Conservation (phyloP, 345 rosid species). For the Streptanthus diversifolius region DNA sequence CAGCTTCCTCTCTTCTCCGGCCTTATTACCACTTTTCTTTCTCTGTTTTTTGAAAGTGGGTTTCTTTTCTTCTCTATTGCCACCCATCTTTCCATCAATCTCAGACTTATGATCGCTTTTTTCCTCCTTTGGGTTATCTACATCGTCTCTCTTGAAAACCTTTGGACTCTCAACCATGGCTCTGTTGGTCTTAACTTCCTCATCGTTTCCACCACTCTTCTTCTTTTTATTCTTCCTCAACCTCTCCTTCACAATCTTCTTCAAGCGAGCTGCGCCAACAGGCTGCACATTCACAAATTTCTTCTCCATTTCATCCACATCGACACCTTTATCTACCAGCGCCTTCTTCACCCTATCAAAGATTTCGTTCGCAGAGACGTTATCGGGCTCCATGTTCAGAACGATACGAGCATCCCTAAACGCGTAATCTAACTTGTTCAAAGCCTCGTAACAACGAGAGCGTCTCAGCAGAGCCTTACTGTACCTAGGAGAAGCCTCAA, state of each 20-base stretch:
- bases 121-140: constrained; percentile 8
- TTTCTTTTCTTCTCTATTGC: constrained; percentile 11
- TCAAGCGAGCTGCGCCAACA: constrained; percentile 37
- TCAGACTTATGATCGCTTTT: constrained; percentile 6
- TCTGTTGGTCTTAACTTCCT: constrained; percentile 31
- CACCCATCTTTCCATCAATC: constrained; percentile 20
- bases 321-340: constrained; percentile 63
- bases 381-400: constrained; percentile 77
- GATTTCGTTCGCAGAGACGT: constrained; percentile 64
- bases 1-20: constrained; percentile 24
- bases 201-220: constrained; percentile 34
- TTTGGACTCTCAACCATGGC: constrained; percentile 33
- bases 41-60: constrained; percentile 35
- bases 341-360: constrained; percentile 61
- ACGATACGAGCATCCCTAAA: constrained; percentile 79
- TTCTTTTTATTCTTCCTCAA: constrained; percentile 59
- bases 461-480: constrained; percentile 83
- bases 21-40: constrained; percentile 37
- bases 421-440: constrained; percentile 85
- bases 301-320: constrained; percentile 62
- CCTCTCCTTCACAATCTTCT: constrained; percentile 63
- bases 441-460: constrained; percentile 75
- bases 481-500: constrained; percentile 87
- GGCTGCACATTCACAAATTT: constrained; percentile 42
- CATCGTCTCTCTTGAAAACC: not conserved